Base-by-base conservation (phyloP, 2,329 filamentous ascomycete genomes). In the Ascochyta clinopodiicola region DNA sequence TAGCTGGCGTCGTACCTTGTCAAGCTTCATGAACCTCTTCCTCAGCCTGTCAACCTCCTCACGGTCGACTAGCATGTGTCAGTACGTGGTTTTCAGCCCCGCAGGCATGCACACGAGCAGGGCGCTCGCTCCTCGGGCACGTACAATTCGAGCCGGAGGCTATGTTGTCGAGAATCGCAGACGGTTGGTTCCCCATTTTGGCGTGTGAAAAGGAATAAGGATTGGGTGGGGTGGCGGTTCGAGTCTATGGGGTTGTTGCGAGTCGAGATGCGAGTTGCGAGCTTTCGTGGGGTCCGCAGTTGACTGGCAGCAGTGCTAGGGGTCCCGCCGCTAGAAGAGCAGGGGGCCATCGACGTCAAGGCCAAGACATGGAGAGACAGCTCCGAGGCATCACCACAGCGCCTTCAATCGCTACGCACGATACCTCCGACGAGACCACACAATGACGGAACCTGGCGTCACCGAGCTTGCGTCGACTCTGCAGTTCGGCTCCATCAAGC, bases 21-120 rank as follows among this genome's bases (percentile, higher is more conserved):
- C 95, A 57, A 99, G 83, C 81, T 99, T 99, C 94, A 98, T 98
- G 75, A 99, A 99, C 60, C 94, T 87, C 82, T 99, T 99, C 73
- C 92, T 86, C 75, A 99, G 83, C 71, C 95, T 87, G 75, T 98
- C 95, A 57, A 99, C 92, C 78, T 99, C 95, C 72, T 99, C 95
- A 77, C 91, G 89, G 81, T 99, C 91, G 82, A 99, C 94, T 98
- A 60, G 57, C 51, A 36, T 45, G 39, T 51, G 61, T 74, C 56
- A 73, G 69, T 61, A 57, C 51, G 44, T 36, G 51, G 44, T 63
- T 64, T 66, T 68, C 66, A 71, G 67, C 64, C 64, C 67, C 67
- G 62, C 67, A 60, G 56, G 36, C 47, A 51, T 59, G 60, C 61
- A 61, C 53, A 63, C 58, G 60, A 66, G 65, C 60, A 55, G 51